Evolutionary conservation across 495 filamentous ascomycete genomes (phyloP).

Genomic region (Hypoxylon fragiforme): DNA sequence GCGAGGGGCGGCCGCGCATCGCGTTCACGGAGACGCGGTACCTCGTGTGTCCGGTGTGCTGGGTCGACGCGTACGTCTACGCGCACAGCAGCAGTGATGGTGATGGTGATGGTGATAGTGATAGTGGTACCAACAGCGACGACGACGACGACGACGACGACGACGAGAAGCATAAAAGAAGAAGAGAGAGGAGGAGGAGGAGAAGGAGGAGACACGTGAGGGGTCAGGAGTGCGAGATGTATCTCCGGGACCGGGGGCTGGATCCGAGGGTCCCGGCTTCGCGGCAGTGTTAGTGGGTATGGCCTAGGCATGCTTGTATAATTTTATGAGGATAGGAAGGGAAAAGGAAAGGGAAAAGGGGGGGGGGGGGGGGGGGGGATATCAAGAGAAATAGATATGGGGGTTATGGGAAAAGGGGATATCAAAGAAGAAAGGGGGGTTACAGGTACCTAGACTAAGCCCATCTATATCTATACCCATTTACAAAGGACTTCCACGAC

Average conservation of each 20-base stretch:
- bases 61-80: constrained; percentile 24
- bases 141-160: neutral
- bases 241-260: constrained; percentile 1
- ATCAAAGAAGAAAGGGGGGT: too few species aligned
- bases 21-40: constrained; percentile 15
- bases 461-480: too few species aligned
- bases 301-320: too few species aligned
- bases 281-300: constrained; percentile 18
- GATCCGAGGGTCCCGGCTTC: constrained; percentile 16
- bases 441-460: too few species aligned
- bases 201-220: neutral
- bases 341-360: neutral
- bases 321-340: neutral
- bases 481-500: too few species aligned
- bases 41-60: constrained; percentile 16
- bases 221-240: constrained; percentile 5
- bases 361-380: neutral
- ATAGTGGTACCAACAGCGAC: neutral
- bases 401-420: too few species aligned
- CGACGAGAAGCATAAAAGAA: neutral
- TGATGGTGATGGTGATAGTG: neutral
- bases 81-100: constrained; percentile 1
- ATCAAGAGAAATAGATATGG: too few species aligned
- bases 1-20: constrained; percentile 12
- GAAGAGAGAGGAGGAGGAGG: neutral